Percentiles rank a stretch among this genome's conserved stretches.
These are phyloP conservation scores for Suhomyces kunorum DNA, from an alignment of 1,139 yeast species.

Conservation along the genomic window DNA sequence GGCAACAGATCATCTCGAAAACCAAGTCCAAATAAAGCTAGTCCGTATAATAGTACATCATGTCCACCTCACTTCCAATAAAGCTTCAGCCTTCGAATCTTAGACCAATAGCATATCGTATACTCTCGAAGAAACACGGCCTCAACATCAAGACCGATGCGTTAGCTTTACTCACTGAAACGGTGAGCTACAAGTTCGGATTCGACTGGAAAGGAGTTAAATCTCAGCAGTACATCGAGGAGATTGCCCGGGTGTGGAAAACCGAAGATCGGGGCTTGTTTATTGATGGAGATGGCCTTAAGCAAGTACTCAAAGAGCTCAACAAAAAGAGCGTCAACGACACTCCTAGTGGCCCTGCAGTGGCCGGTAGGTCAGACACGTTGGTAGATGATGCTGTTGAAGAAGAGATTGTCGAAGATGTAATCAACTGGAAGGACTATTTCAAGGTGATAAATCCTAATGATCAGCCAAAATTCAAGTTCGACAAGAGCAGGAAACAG, in stretches of 20 bases:
- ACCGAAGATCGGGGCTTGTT: constrained; percentile 84
- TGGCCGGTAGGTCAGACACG: constrained; percentile 36
- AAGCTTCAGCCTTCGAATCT: constrained; percentile 76
- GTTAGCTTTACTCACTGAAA: constrained; percentile 65
- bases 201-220: constrained; percentile 78
- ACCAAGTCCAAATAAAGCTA: no score
- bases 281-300: constrained; percentile 72
- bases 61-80: constrained; percentile 47
- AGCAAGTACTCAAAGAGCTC: constrained; percentile 62
- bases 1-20: no score
- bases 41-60: no score
- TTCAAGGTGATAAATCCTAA: constrained; percentile 66
- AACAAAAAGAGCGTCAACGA: constrained; percentile 14
- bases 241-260: constrained; percentile 82
- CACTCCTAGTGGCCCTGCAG: constrained; percentile 11
- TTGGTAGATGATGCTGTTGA: constrained; percentile 27
- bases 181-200: constrained; percentile 76
- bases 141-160: constrained; percentile 88
- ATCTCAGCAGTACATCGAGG: constrained; percentile 72
- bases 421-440: constrained; percentile 69
- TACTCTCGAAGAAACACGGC: constrained; percentile 89
- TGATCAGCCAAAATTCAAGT: constrained; percentile 65
- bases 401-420: constrained; percentile 20
- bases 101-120: constrained; percentile 87
- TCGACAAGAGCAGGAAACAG: constrained; percentile 66